Conservation (phyloP, 768 basidiomycete genomes). For the Gymnopilus dilepis region DNA sequence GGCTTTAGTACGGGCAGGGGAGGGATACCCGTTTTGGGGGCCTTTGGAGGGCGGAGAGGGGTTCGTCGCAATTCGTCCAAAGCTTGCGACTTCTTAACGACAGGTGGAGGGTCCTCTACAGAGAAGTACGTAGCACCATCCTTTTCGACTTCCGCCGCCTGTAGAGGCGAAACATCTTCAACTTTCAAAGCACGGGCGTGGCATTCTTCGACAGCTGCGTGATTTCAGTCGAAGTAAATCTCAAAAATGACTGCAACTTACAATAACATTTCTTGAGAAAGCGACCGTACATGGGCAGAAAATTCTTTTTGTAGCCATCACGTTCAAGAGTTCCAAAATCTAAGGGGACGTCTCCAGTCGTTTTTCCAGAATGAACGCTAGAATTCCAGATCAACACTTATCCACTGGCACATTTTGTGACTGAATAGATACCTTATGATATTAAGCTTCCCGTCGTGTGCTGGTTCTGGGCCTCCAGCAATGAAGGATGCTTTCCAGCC, state of each 20-base stretch:
- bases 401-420: neutral
- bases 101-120: neutral
- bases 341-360: conserved; percentile 3
- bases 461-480: conserved; percentile 18
- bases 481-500: conserved; percentile 8
- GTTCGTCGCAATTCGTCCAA: no score
- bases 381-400: neutral
- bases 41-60: no score
- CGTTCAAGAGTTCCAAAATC: conserved; percentile 8
- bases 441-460: conserved; percentile 9
- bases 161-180: neutral
- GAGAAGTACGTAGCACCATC: neutral
- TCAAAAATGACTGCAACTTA: conserved; percentile 1
- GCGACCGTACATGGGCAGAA: conserved; percentile 11
- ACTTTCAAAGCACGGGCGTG: neutral
- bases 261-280: conserved; percentile 17
- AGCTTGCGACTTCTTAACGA: no score
- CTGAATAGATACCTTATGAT: conserved; percentile 6
- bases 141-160: neutral
- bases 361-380: conserved; percentile 13
- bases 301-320: neutral
- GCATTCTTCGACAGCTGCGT: neutral
- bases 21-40: no score
- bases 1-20: no score
- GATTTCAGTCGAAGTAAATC: no score